Evolutionary conservation across 2,329 filamentous ascomycete species (phyloP), one percentile per base, ranked within the genome.

Genomic region (Dactylonectria macrodidyma): DNA sequence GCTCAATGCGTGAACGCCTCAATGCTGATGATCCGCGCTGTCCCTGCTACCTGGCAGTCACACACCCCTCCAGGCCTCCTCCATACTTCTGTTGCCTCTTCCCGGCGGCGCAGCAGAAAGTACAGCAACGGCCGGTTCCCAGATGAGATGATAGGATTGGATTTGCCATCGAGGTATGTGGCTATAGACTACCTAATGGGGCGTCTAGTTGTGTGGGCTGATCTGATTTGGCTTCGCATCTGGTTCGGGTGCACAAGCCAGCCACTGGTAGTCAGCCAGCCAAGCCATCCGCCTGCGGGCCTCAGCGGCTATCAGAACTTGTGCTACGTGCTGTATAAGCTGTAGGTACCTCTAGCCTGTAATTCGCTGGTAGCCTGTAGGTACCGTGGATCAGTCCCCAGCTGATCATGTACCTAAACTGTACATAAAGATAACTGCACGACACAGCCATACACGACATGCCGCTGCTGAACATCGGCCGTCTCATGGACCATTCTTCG

Each of bases 251-350:
- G 52, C 67, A 65, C 62, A 66, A 52, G 50, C 57, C 62, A 62
- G 55, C 55, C 62, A 62, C 56, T 57, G 19, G 19, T 19, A 52
- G 50, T 52, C 62, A 62, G 55, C 26, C 26, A 30, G 7, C 4
- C 26, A 4, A 30, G 7, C 26, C 26, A 30, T 5, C 26, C 26
- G 26, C 26, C 26, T 30, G 26, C 62, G 61, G 41, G 14, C 46
- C 56, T 65, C 68, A 60, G 65, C 63, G 67, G 69, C 71, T 69
- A 59, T 62, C 68, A 60, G 64, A 72, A 67, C 26, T 30, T 30
- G 26, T 30, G 26, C 26, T 72, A 60, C 60, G 46, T 24, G 51
- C 30, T 47, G 44, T 24, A 57, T 50, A 19, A 22, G 11, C 47
- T 26, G 22, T 30, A 8, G n/a, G 19, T 19, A 19, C 8, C 10